Base-by-base conservation (phyloP, 2,329 filamentous ascomycete genomes). In the Lojkania enalia region DNA sequence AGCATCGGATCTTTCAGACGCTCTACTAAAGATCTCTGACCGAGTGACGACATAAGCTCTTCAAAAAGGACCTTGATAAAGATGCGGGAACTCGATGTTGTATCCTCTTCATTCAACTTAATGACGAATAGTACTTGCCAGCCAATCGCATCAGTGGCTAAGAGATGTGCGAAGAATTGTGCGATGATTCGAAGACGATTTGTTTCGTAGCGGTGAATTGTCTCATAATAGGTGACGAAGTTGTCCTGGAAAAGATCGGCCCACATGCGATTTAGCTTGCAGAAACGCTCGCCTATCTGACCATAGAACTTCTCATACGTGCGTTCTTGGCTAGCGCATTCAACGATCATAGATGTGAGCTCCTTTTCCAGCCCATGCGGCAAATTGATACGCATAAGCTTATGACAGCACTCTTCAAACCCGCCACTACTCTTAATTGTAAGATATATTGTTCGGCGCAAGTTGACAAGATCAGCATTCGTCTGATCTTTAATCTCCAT, bases 11-110 rank as follows among this genome's bases (percentile, higher is more conserved):
- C 87, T 57, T 95, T 90, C 71, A 96, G 79, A 14, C 88, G 83
- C 35, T 84, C 81, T 57, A 87, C 84, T 40, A 99, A 74, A 61
- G 87, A 88, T 35, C 84, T 78, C 78, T 96, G 84, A 46, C 94
- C 92, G 47, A 96, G 80, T 49, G 89, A 87, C 71, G 96, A 90
- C 3, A 85, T 81, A 18, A 97, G 81, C 62, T 96, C 90, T 69
- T 97, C 90, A 66, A 99, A 95, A 11, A 99, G 74, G 45, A 97
- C 97, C 76, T 96, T 97, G 77, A 99, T 88, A 66, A 97, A 99
- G 69, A 99, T 97, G 76, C 94, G 89, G 57, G 89, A 95, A 51
- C 90, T 94, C 2, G 90, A 92, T 0, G 92, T 99, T 0, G 94
- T 99, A 63, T 99, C 94, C 46, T 97, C 92, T 69, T 99, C 91